These are phyloP conservation scores for Durusdinium trenchii DNA, from an alignment of 73 alveolate genomes.

Conservation along the genomic window DNA sequence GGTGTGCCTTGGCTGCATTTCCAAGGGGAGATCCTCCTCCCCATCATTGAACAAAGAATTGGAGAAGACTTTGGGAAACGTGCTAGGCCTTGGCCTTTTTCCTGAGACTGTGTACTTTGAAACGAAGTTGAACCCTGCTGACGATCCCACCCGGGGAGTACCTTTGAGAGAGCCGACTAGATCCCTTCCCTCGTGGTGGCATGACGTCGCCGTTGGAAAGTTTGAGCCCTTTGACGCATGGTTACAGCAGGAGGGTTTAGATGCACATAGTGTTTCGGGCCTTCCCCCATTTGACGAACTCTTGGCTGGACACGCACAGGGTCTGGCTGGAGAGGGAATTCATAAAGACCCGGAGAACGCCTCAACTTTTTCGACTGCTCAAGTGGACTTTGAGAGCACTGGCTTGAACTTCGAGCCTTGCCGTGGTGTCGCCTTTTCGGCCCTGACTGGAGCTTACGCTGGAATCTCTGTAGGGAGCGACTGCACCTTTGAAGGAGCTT, in stretches of 20 bases:
- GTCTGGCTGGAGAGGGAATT: no score
- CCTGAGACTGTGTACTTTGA: not conserved
- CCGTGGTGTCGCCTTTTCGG: no score
- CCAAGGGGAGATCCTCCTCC: not conserved
- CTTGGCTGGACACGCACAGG: not conserved
- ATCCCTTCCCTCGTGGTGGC: not conserved
- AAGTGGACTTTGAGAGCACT: no score
- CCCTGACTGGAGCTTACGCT: no score
- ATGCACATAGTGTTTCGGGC: not conserved
- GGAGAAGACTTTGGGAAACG: not conserved
- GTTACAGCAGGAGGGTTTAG: not conserved
- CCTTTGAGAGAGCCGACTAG: not conserved
- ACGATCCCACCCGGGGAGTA: not conserved
- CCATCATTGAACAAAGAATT: no score
- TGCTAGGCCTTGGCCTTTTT: not conserved
- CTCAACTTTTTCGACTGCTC: no score
- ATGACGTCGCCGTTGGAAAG: not conserved
- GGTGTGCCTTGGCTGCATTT: not conserved
- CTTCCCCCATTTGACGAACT: not conserved
- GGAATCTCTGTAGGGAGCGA: no score
- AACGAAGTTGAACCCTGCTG: not conserved
- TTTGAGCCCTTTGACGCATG: not conserved
- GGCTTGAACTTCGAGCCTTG: no score
- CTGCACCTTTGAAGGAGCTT: not conserved
- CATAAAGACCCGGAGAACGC: no score